phyloP scores from a whole-genome alignment of 768 basidiomycete genomes.

The Termitomyces heimii region DNA sequence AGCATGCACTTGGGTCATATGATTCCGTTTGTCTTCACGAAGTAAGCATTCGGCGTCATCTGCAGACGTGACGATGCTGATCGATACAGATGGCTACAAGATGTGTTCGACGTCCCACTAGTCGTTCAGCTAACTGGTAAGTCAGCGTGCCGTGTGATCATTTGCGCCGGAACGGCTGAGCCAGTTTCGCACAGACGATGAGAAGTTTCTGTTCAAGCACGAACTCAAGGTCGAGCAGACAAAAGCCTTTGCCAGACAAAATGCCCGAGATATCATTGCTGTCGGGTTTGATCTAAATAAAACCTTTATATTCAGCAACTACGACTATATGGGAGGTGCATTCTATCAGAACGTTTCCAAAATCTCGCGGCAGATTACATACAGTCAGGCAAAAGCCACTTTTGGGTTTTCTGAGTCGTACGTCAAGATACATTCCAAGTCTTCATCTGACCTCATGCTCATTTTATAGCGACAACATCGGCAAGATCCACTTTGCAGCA shows the following conservation, averaged over 20 bases:
- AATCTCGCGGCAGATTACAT: constrained; percentile 89
- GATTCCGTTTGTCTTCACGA: constrained; percentile 96
- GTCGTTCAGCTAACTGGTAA: constrained; percentile 93
- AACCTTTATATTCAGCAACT: constrained; percentile 97
- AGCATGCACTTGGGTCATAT: constrained; percentile 98
- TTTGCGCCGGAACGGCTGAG: background rate
- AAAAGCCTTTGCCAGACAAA: constrained; percentile 71
- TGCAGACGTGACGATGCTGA: background rate
- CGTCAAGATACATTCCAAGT: constrained; percentile 23
- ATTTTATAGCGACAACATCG: constrained; percentile 88
- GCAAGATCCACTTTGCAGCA: constrained; percentile 93
- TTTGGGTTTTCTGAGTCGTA: constrained; percentile 97
- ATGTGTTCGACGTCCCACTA: constrained; percentile 89
- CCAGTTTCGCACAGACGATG: constrained; percentile 64
- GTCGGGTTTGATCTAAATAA: constrained; percentile 88
- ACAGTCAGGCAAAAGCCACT: constrained; percentile 89
- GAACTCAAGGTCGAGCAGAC: constrained; percentile 89
- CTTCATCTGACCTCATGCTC: background rate
- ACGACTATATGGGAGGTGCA: constrained; percentile 82
- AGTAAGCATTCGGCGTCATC: constrained; percentile 43
- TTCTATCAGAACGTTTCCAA: constrained; percentile 95
- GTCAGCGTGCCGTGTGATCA: constrained; percentile 3
- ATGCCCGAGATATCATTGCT: constrained; percentile 95
- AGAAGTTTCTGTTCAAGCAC: constrained; percentile 98
- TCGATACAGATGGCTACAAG: constrained; percentile 82